Evolutionary conservation across 768 basidiomycete species (phyloP).

Genomic region (Podaxis carcinomalis): DNA sequence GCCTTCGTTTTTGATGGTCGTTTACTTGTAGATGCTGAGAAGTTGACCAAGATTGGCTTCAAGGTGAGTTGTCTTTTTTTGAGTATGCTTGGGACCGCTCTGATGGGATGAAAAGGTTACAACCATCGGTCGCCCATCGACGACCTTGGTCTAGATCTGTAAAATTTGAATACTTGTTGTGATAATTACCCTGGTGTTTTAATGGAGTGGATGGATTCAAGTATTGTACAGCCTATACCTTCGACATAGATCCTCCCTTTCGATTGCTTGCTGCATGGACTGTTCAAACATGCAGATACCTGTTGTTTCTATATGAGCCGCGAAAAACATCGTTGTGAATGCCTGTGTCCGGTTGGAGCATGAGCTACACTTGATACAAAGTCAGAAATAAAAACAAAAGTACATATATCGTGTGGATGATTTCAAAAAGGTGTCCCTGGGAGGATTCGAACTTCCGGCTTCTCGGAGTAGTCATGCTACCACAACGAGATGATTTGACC

Average conservation of each 20-base stretch:
- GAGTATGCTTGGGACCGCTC: not conserved
- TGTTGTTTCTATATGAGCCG: not conserved
- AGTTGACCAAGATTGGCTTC: constrained; percentile 86
- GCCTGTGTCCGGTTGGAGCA: no score
- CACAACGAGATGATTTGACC: constrained; percentile 21
- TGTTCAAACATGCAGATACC: not conserved
- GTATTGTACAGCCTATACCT: not conserved
- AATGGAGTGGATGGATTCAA: constrained; percentile 1
- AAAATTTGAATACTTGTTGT: not conserved
- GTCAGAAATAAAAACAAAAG: not conserved
- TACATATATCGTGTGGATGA: no score
- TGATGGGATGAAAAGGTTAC: constrained; percentile 7
- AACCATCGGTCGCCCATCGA: constrained; percentile 7
- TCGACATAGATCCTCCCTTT: constrained; percentile 2
- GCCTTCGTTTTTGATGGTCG: constrained; percentile 97
- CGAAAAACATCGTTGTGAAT: no score
- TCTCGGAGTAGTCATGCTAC: constrained; percentile 13
- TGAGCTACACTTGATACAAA: no score
- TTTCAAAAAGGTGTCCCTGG: constrained; percentile 16
- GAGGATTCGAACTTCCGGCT: constrained; percentile 21
- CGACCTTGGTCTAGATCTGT: not conserved
- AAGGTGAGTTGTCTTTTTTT: constrained; percentile 41
- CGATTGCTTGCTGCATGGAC: not conserved
- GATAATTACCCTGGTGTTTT: not conserved
- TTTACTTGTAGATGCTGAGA: constrained; percentile 77